phyloP scores from a whole-genome alignment of 352 stramenopile species.

The Phytophthora podocarpi region DNA sequence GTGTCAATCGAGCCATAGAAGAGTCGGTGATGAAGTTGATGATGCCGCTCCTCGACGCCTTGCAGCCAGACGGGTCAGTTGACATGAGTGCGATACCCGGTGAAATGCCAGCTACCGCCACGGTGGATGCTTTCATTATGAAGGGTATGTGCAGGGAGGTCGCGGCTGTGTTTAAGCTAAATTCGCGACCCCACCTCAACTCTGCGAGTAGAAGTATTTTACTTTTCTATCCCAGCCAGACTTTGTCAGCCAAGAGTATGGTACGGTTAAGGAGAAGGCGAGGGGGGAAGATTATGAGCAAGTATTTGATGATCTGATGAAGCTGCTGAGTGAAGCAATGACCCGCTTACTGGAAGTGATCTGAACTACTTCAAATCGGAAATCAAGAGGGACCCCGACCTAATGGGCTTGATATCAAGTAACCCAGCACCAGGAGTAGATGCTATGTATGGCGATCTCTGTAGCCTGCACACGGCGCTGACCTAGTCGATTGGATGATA shows the following conservation, averaged over 20 bases:
- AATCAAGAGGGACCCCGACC: slow-evolving; percentile 21
- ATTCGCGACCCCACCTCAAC: slow-evolving; percentile 6
- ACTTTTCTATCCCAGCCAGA: slow-evolving; percentile 21
- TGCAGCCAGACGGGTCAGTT: slow-evolving; percentile 28
- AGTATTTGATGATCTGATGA: slow-evolving; percentile 24
- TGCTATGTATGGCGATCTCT: slow-evolving; percentile 15
- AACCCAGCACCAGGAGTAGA: too few relatives aligned
- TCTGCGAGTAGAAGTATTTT: slow-evolving; percentile 20
- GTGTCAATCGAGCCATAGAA: slow-evolving; percentile 27
- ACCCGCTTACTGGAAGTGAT: slow-evolving; percentile 1
- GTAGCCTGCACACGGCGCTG: slow-evolving; percentile 21
- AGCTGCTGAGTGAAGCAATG: slow-evolving; percentile 17
- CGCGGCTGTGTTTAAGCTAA: slow-evolving; percentile 19
- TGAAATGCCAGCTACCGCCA: too few relatives aligned
- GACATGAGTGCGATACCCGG: slow-evolving; percentile 3
- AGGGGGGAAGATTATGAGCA: background rate
- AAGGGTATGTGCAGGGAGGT: slow-evolving; percentile 8
- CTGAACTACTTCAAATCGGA: slow-evolving; percentile 13
- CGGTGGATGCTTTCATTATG: too few relatives aligned
- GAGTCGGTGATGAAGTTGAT: slow-evolving; percentile 30
- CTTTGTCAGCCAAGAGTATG: slow-evolving; percentile 27
- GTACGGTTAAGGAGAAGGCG: background rate
- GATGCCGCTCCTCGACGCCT: slow-evolving; percentile 33
- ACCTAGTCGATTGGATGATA: slow-evolving; percentile 46
- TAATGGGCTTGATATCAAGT: slow-evolving; percentile 14